Base-by-base conservation (phyloP, 257 asterid genomes). In the Scutellaria minor region DNA sequence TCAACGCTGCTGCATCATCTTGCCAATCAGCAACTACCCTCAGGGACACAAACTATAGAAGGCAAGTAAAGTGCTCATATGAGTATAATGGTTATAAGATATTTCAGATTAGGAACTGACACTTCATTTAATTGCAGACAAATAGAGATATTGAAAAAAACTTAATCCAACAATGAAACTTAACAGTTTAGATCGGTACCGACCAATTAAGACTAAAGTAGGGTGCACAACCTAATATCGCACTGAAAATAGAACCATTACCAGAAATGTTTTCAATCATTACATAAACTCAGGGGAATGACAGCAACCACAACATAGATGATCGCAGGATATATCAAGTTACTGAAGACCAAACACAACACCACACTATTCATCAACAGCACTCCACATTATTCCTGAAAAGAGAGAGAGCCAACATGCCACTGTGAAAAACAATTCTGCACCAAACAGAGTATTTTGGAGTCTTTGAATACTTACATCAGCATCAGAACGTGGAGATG, bases 401-500 rank as follows among this genome's bases (percentile, higher is more conserved):
- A 64, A 59, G 66, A 70, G 5, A 73, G 6, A 56, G 2, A 14
- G 52, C 31, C 37, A 63, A 27, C 22, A 61, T 57, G 46, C 24
- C 11, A 77, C 13, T 39, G 52, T 18, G 57, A 77, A 22, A 6
- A 58, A 24, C 9, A 75, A 35, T 39, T 13, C 37, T 20, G 8
- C 50, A 22, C 4, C 54, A 18, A 56, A 14, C 40, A 37, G 63
- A 39, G 27, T 55, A 57, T 3, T 20, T 9, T 3, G 50, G 13
- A 22, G 59, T 55, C 48, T 39, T 55, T 27, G 3, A 18, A 53
- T 46, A 77, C 93, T 88, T 74, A 90, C 98, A 81, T 95, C 98
- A 80, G 89, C 93, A 72, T 88, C 95, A 76, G 89, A 93, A 70
- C 79, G 92, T 1, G 89, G 93, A 47, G 94, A 74, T 18, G 80